Base-by-base conservation (phyloP, 345 rosid genomes). In the Euphorbia tirucalli region DNA sequence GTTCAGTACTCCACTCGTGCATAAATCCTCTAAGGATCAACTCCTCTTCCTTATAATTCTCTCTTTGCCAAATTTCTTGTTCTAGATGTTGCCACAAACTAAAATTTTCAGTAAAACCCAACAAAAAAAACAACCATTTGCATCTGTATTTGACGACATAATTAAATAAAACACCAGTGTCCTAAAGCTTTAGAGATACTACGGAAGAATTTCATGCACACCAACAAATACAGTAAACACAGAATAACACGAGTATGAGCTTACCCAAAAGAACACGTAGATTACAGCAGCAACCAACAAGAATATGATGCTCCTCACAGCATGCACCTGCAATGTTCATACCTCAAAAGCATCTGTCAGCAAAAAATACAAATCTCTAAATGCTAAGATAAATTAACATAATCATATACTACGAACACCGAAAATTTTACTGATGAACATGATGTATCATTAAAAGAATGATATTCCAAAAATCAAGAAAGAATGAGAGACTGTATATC, bases 321-420 rank as follows among this genome's bases (percentile, higher is more conserved):
- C 43, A 11, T 30, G 24, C 41, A 79, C 83, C 89, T 86, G 87
- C 85, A 83, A 32, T 65, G 50, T 72, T 75, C 74, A 75, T 7
- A 76, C 62, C 85, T 81, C 41, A 61, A 70, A 22, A 57, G 65
- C 11, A 52, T 50, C 44, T 21, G 59, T 71, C 21, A 80, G 73
- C 39, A 32, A 35, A 54, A 65, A 60, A 5, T 19, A 41, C 28
- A 9, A 68, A 78, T 50, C 70, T 18, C 46, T 57, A 61, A 63
- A 61, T 31, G 21, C 15, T 11, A 11, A 19, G 2, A 8, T 10
- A 39, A 65, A 37, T 18, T 16, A 64, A 52, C 14, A 56, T 25
- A 16, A 60, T 16, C 39, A 22, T 22, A 65, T n/a, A 58, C 27
- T 69, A 61, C 18, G 25, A 16, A 73, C 60, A n/a, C 28, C 56